Percentiles rank a stretch among this genome's conserved stretches.
Evolutionary conservation across 1,284 basidiomycete genomes (phyloP).

Genomic region (Sphaerobolus stellatus): DNA sequence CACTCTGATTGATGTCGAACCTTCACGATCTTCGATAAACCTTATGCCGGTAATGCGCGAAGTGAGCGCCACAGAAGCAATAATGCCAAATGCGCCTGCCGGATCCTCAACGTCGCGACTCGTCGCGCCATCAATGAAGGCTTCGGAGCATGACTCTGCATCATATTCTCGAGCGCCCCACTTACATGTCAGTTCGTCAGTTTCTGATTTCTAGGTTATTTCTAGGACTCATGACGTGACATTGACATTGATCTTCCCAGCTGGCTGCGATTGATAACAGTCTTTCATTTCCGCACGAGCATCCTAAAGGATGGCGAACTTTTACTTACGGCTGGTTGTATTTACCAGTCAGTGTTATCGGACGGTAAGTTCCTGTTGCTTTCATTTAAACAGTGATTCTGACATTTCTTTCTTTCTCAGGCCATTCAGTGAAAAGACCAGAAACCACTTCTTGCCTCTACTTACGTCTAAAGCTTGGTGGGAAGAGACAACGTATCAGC

Average conservation of each 20-base stretch:
- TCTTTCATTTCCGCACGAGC: constrained; percentile 85
- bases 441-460: constrained; percentile 79
- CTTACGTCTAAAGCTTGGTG: constrained; percentile 86
- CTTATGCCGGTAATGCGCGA: constrained; percentile 74
- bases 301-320: constrained; percentile 86
- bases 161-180: constrained; percentile 1
- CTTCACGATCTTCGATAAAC: constrained; percentile 60
- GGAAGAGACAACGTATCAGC: constrained; percentile 79
- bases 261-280: constrained; percentile 94
- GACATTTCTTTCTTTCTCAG: constrained; percentile 8
- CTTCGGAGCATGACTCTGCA: not conserved
- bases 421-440: constrained; percentile 81
- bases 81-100: constrained; percentile 42
- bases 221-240: not conserved
- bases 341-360: constrained; percentile 83
- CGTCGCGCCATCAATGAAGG: constrained; percentile 21
- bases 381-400: not conserved
- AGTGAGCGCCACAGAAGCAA: constrained; percentile 34
- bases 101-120: constrained; percentile 39
- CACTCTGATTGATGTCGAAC: constrained; percentile 70
- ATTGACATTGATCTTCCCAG: constrained; percentile 27
- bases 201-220: not conserved
- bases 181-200: constrained; percentile 5
- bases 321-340: constrained; percentile 93
- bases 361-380: constrained; percentile 37